Conservation (phyloP, 371 early-diverging fungal species). For the Rhizopus microsporus region DNA sequence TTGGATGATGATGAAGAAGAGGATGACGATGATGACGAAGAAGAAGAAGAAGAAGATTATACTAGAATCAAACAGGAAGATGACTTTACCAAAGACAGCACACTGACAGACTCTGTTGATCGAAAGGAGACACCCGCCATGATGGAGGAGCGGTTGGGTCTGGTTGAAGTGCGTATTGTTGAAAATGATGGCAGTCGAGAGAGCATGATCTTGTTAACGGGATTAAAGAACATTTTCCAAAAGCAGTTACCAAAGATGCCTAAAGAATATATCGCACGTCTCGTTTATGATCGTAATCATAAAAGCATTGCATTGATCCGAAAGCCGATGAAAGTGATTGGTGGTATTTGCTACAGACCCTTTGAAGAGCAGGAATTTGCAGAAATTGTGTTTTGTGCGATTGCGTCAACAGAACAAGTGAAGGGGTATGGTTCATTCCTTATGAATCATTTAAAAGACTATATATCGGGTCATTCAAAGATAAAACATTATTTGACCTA, state of each 20-base stretch:
- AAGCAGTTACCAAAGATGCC: constrained; percentile 99
- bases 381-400: constrained; percentile 99
- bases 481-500: constrained; percentile 95
- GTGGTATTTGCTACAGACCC: constrained; percentile 96
- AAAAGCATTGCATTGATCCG: constrained; percentile 69
- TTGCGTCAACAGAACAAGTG: constrained; percentile 93
- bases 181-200: constrained; percentile 76
- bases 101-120: constrained; percentile 4
- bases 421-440: constrained; percentile 95
- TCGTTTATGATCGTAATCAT: constrained; percentile 96
- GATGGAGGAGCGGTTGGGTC: constrained; percentile 54
- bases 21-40: constrained; percentile 1
- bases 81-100: background rate
- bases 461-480: constrained; percentile 70
- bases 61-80: background rate
- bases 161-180: constrained; percentile 74
- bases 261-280: constrained; percentile 96
- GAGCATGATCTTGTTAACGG: constrained; percentile 87
- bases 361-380: constrained; percentile 92
- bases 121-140: constrained; percentile 30
- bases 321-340: constrained; percentile 79
- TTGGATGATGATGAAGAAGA: background rate
- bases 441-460: constrained; percentile 94
- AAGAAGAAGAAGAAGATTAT: constrained; percentile 13
- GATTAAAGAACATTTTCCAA: constrained; percentile 95